Base-by-base conservation (phyloP, 768 basidiomycete genomes). In the Russula sp. region DNA sequence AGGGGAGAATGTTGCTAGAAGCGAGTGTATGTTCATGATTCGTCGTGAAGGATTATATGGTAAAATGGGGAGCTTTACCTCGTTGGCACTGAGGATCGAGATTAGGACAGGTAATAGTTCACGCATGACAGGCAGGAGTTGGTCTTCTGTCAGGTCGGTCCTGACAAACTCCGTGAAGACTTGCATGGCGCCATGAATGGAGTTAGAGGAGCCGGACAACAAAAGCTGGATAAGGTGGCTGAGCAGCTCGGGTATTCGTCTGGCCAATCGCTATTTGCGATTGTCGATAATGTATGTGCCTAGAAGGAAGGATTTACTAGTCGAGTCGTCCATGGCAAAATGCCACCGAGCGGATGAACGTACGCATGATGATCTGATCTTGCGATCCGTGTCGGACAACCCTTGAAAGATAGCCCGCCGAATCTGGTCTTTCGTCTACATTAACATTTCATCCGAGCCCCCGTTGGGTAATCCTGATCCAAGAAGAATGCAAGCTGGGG, bases 121-220 rank as follows among this genome's bases (percentile, higher is more conserved):
- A 49, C 88, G 85, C n/a, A 97, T 82, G 22, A 98, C 87, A 13
- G 93, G 94, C 1, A 98, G 76, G 38, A 97, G 86, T 79, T 98
- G 96, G 71, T 98, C 95, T 72, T 98, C 97, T 9, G 90, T 90
- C 66, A 98, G 76, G 72, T 95, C 95, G 8, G 90, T 85, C 74
- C 91, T 89, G 71, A 96, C 90, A 74, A 98, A 95, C 71, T 99
- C 97, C 10, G 88, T 88, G 71, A 99, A 85, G 24, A 98, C 91
- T 73, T 94, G 88, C 91, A 99, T 94, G 26, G 95, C 89, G 26
- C 97, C 97, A 75, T 98, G 94, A 7, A 97, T 90, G 6, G 91
- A 82, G 62, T 85, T 81, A 0, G 89, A 76, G 3, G 86, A 85
- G 50, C 79, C 80, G 2, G 90, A 88, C 3, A 89, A 87, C 28